phyloP scores from a whole-genome alignment of 768 basidiomycete species.

The Termitomyces sp. region DNA sequence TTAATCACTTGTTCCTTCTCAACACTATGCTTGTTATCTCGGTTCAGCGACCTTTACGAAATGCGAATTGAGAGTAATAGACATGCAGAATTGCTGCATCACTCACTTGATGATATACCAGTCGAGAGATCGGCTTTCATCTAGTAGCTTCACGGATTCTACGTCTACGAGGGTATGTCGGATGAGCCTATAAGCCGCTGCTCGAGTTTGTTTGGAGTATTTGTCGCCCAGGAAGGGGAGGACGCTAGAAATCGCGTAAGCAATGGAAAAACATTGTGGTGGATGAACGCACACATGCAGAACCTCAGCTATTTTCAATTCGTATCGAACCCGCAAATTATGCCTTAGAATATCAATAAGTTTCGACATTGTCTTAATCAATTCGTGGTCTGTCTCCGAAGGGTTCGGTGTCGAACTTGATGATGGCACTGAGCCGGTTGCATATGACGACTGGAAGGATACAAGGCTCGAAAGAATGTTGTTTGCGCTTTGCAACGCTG shows the following conservation, averaged over 20 bases:
- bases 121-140: conserved; percentile 57
- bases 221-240: conserved; percentile 73
- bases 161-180: conserved; percentile 72
- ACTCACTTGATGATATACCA: conserved; percentile 87
- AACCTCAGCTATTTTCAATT: conserved; percentile 63
- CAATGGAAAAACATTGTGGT: neutral
- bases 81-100: neutral
- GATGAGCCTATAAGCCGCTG: conserved; percentile 79
- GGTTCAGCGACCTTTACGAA: conserved; percentile 61
- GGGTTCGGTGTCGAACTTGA: conserved; percentile 31
- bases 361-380: conserved; percentile 59
- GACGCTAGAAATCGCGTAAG: conserved; percentile 44
- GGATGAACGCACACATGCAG: conserved; percentile 60
- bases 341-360: conserved; percentile 62
- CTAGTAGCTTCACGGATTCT: conserved; percentile 61
- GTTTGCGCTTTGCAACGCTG: conserved; percentile 60
- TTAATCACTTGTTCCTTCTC: conserved; percentile 94
- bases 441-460: conserved; percentile 29
- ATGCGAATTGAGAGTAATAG: conserved; percentile 6
- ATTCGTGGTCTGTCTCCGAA: conserved; percentile 43
- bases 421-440: conserved; percentile 23
- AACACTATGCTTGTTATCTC: conserved; percentile 75
- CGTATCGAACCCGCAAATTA: conserved; percentile 70
- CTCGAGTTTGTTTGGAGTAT: conserved; percentile 65
- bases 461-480: conserved; percentile 51